Evolutionary conservation across 768 basidiomycete species (phyloP).

Genomic region (Lactarius hatsudake): DNA sequence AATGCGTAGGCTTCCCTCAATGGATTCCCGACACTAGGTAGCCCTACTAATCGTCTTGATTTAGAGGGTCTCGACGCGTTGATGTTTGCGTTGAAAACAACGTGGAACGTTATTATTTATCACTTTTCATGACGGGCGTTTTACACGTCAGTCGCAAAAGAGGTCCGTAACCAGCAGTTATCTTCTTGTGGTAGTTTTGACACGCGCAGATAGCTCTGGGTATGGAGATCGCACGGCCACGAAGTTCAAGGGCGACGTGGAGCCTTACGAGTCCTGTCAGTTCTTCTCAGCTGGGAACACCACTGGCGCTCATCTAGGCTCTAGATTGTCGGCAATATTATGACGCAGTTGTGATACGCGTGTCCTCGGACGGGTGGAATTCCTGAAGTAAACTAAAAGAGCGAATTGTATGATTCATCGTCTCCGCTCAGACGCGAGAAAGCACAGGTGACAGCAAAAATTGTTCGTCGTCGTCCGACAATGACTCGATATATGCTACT

Average conservation of each 20-base stretch:
- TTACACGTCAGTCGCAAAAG: conserved; percentile 83
- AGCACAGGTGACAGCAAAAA: conserved; percentile 34
- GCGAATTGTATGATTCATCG: background rate
- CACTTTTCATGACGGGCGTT: conserved; percentile 93
- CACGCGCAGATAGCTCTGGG: conserved; percentile 67
- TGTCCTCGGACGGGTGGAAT: too few relatives aligned
- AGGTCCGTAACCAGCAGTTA: conserved; percentile 47
- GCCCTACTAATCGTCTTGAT: conserved; percentile 94
- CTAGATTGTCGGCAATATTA: conserved; percentile 30
- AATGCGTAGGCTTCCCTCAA: conserved; percentile 41
- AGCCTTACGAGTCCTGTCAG: conserved; percentile 75
- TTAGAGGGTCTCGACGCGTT: conserved; percentile 96
- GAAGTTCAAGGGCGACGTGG: conserved; percentile 87
- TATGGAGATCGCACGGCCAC: conserved; percentile 75
- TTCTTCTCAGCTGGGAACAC: background rate
- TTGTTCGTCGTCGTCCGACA: conserved; percentile 42
- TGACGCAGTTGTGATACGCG: too few relatives aligned
- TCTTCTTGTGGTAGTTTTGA: conserved; percentile 5
- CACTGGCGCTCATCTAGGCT: background rate
- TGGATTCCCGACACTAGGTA: conserved; percentile 31
- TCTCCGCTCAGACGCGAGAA: conserved; percentile 30
- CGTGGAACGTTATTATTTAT: conserved; percentile 82
- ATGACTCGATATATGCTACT: conserved; percentile 40
- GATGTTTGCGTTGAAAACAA: conserved; percentile 61
- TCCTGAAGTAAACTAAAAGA: background rate